Conservation (phyloP, 192 early-diverging fungal genomes). For the Entophlyctis luteolus region DNA sequence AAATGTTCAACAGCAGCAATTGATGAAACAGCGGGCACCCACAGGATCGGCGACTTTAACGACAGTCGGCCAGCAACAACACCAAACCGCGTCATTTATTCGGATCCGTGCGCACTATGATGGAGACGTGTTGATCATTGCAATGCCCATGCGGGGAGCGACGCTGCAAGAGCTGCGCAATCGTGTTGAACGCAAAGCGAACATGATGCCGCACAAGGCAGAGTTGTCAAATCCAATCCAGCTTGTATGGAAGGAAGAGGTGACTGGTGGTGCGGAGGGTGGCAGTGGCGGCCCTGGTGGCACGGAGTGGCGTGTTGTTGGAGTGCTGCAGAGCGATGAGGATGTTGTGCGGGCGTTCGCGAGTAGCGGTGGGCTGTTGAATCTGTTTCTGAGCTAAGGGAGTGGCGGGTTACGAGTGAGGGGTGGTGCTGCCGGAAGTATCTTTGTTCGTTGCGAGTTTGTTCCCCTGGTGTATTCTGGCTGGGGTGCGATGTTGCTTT, state of each 20-base stretch:
- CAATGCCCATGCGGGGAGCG: conserved; percentile 68
- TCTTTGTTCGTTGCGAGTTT: too few species aligned
- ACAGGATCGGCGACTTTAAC: not conserved
- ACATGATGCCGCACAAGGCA: conserved; percentile 44
- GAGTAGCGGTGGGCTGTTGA: conserved; percentile 1
- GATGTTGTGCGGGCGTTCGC: conserved; percentile 90
- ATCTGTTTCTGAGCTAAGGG: conserved; percentile 13
- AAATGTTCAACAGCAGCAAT: not conserved
- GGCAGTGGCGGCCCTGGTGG: not conserved
- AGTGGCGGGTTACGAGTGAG: too few species aligned
- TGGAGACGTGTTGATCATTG: conserved; percentile 82
- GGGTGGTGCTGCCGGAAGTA: too few species aligned
- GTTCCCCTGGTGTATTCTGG: too few species aligned
- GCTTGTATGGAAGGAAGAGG: not conserved
- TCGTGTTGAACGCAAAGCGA: conserved; percentile 86
- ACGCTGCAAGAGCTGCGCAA: conserved; percentile 72
- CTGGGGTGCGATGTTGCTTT: too few species aligned
- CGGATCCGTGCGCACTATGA: conserved; percentile 88
- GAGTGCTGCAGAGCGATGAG: conserved; percentile 64
- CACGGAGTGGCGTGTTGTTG: not conserved
- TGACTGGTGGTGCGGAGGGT: too few species aligned
- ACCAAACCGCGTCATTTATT: conserved; percentile 30
- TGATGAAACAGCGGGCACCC: not conserved
- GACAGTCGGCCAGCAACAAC: not conserved
- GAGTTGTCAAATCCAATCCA: conserved; percentile 3